Evolutionary conservation across 257 asterid species (phyloP).

Genomic region (Schizonepeta tenuifolia): DNA sequence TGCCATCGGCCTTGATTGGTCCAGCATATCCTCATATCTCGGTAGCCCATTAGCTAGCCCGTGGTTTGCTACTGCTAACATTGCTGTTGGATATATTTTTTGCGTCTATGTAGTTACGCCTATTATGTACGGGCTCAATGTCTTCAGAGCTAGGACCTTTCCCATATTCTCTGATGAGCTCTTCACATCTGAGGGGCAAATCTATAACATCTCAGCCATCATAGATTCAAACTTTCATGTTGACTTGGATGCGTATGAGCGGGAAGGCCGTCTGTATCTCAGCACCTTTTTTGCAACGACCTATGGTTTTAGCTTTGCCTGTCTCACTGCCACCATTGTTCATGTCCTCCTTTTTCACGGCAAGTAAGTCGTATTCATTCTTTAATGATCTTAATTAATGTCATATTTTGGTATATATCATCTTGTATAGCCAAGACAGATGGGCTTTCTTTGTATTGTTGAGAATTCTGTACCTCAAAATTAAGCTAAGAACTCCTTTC

Average conservation of each 20-base stretch:
- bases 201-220: slow-evolving; percentile 76
- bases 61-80: slow-evolving; percentile 95
- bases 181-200: slow-evolving; percentile 69
- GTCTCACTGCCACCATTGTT: slow-evolving; percentile 88
- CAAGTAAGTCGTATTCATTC: slow-evolving; percentile 50
- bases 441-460: background rate
- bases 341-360: slow-evolving; percentile 94
- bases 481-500: background rate
- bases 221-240: slow-evolving; percentile 78
- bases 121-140: slow-evolving; percentile 65
- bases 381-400: background rate
- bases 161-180: slow-evolving; percentile 90
- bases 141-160: slow-evolving; percentile 78
- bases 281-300: slow-evolving; percentile 83
- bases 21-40: slow-evolving; percentile 85
- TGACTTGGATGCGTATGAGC: slow-evolving; percentile 78
- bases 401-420: slow-evolving; percentile 15
- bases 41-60: slow-evolving; percentile 99
- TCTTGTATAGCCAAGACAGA: background rate
- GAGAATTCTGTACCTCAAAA: background rate
- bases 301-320: slow-evolving; percentile 88
- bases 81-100: slow-evolving; percentile 80
- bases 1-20: slow-evolving; percentile 94
- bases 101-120: slow-evolving; percentile 76
- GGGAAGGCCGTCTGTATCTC: slow-evolving; percentile 79